Conservation (phyloP, 2,329 filamentous ascomycete genomes). For the Alternaria viburni region DNA sequence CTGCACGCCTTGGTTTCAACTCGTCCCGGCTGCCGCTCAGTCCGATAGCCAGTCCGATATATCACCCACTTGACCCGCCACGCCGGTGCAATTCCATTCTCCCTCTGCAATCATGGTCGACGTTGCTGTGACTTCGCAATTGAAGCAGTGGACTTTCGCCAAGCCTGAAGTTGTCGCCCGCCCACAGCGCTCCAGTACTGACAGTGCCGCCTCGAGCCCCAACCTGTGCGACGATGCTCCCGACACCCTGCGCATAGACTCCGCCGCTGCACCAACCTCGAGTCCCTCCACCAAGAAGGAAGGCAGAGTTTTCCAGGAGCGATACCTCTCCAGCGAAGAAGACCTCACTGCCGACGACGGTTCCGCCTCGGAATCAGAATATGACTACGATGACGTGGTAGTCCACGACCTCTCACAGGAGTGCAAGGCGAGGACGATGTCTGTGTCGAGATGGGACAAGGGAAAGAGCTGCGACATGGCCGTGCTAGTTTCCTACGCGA, state of each 20-base stretch:
- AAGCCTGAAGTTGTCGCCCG: constrained; percentile 36
- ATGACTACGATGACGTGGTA: constrained; percentile 41
- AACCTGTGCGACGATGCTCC: constrained; percentile 43
- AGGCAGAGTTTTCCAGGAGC: constrained; percentile 39
- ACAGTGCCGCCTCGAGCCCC: constrained; percentile 44
- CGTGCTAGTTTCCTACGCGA: constrained; percentile 46
- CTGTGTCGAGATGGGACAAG: constrained; percentile 40
- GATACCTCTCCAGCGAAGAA: constrained; percentile 49
- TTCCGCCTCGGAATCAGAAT: constrained; percentile 32
- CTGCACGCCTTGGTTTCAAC: constrained; percentile 41
- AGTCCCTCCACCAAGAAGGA: constrained; percentile 26
- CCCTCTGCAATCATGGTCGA: constrained; percentile 36
- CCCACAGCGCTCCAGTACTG: constrained; percentile 35
- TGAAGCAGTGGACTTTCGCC: constrained; percentile 48
- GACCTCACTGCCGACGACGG: constrained; percentile 46
- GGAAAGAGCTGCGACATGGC: constrained; percentile 47
- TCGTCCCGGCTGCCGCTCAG: constrained; percentile 21
- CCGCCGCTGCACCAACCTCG: constrained; percentile 23
- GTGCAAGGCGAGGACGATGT: constrained; percentile 41
- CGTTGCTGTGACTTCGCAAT: constrained; percentile 40
- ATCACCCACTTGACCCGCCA: constrained; percentile 13
- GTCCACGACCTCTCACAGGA: constrained; percentile 37
- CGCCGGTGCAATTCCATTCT: neutral
- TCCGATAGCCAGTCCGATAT: constrained; percentile 23
- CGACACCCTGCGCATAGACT: constrained; percentile 44